These are phyloP conservation scores for Trichoderma asperelloides DNA, from an alignment of 495 filamentous ascomycete species.

Conservation along the genomic window DNA sequence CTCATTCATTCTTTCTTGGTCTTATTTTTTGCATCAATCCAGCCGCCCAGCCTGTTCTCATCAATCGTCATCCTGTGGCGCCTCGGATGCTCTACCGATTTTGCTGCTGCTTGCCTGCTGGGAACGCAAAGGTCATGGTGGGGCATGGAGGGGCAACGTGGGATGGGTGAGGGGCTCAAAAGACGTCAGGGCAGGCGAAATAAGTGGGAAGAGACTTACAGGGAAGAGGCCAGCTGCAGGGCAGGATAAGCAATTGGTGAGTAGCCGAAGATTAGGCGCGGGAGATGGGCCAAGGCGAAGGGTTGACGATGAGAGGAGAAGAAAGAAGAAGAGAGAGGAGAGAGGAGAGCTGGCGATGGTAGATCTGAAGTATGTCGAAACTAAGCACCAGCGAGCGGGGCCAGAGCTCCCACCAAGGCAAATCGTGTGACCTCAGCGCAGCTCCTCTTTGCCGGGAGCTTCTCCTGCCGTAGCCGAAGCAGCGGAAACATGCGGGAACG, in stretches of 20 bases:
- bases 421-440: not conserved
- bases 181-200: not conserved
- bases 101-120: not conserved
- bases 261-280: not conserved
- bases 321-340: not conserved
- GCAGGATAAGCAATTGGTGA: not conserved
- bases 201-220: not conserved
- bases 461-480: not conserved
- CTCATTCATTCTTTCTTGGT: not conserved
- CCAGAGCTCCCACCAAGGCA: not conserved
- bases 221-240: not conserved
- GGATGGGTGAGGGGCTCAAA: not conserved
- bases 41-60: not conserved
- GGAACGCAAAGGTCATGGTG: not conserved
- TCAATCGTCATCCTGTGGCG: not conserved
- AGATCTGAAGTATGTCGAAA: not conserved
- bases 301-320: not conserved
- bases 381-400: not conserved
- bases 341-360: not conserved
- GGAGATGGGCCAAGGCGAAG: not conserved
- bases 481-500: not conserved
- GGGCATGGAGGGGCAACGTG: conserved; percentile 7
- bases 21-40: not conserved
- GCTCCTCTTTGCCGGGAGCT: not conserved
- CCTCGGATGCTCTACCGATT: not conserved